Base-by-base conservation (phyloP, 495 filamentous ascomycete genomes). In the Penicillium diatomitis region DNA sequence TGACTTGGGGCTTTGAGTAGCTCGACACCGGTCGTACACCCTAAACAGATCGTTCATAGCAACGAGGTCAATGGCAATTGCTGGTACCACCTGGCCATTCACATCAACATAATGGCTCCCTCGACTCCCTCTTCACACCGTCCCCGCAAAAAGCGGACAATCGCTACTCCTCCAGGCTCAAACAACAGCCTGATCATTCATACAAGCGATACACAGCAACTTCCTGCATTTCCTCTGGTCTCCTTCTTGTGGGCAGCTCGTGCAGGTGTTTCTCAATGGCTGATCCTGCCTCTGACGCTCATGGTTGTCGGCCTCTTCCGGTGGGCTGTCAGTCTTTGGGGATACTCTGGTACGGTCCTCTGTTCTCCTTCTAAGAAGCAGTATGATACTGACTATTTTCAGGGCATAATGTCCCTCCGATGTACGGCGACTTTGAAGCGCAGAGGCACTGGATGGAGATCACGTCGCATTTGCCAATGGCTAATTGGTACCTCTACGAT, bases 381-480 rank as follows among this genome's bases (percentile, higher is more conserved):
- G 49, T 35, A 31, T 3, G 4, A 12, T 6, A 11, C 56, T 71
- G 28, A 71, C 41, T 37, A 2, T 9, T n/a, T 41, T 0, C 47
- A 90, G 88, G 90, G 42, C 87, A 83, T 53, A 68, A 83, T 52
- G 80, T 81, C 37, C 89, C 89, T 3, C 92, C 92, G 10, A 90
- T 96, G 83, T 83, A 94, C 56, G 92, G 92, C 46, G 92, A 98
- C 64, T 96, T 96, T 63, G 92, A 98, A 66, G 92, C 94, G 5
- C 92, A 98, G 64, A 68, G 92, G 55, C 92, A 98, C 60, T 98
- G 92, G 92, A 96, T 97, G 91, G 92, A 97, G 58, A 77, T 96
- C 53, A 96, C 94, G 2, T 85, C 78, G 9, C 81, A 92, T 50
- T 74, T 98, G 4, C 94, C 92, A 6, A 75, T 95, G 37, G 87